Evolutionary conservation across 164 flowering plant genomes (phyloP).

Genomic region (Kingdonia uniflora): DNA sequence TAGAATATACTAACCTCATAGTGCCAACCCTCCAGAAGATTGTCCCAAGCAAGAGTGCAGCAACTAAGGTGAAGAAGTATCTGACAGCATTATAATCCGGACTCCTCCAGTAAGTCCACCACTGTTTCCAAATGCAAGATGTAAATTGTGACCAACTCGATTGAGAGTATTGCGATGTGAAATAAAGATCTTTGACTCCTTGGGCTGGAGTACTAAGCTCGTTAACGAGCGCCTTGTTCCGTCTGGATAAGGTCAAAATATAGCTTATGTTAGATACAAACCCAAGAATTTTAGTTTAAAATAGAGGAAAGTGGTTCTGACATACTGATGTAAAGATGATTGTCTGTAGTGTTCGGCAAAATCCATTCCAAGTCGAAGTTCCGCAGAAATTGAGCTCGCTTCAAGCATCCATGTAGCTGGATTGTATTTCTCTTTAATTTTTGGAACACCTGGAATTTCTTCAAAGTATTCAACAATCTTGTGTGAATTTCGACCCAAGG

Average conservation of each 20-base stretch:
- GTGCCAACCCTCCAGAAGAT: constrained; percentile 68
- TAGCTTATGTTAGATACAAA: constrained; percentile 1
- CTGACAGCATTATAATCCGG: constrained; percentile 76
- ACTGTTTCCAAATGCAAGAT: too few relatives aligned
- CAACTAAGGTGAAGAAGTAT: constrained; percentile 47
- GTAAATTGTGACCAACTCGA: constrained; percentile 55
- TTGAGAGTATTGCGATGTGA: too few relatives aligned
- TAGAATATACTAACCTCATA: constrained; percentile 28
- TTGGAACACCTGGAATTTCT: not conserved
- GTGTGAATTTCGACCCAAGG: constrained; percentile 68
- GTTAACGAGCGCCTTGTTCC: constrained; percentile 48
- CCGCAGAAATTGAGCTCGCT: constrained; percentile 27
- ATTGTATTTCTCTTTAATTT: too few relatives aligned
- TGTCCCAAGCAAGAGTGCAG: constrained; percentile 61
- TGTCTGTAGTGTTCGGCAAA: too few relatives aligned
- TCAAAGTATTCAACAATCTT: constrained; percentile 48
- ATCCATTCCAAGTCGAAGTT: constrained; percentile 48
- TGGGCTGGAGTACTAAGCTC: constrained; percentile 46
- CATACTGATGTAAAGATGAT: too few relatives aligned
- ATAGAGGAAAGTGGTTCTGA: too few relatives aligned
- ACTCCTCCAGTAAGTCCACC: constrained; percentile 90
- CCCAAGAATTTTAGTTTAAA: not conserved
- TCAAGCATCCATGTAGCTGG: constrained; percentile 4
- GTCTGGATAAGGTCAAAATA: too few relatives aligned
- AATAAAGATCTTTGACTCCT: constrained; percentile 41